Percentiles rank a stretch among this genome's conserved stretches.
These are phyloP conservation scores for Penicillium frequentans DNA, from an alignment of 2,329 filamentous ascomycete species.

Conservation along the genomic window DNA sequence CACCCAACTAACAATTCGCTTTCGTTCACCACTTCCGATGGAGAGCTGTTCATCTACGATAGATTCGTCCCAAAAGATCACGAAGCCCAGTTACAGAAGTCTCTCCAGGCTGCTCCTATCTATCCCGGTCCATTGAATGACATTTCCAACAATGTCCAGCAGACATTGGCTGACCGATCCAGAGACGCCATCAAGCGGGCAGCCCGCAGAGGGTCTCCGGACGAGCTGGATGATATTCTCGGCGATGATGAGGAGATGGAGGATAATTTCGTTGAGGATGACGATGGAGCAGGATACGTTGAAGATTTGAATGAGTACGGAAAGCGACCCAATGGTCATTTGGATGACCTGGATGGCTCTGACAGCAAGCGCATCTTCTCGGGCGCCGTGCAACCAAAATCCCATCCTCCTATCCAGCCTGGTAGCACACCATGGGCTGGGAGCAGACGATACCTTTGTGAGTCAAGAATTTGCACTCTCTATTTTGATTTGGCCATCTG, in stretches of 20 bases:
- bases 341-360: constrained; percentile 46
- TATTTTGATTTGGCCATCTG: background rate
- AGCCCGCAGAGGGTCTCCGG: constrained; percentile 63
- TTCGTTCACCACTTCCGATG: constrained; percentile 89
- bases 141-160: constrained; percentile 64
- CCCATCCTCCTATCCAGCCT: constrained; percentile 86
- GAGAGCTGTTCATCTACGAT: constrained; percentile 86
- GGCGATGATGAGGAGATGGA: constrained; percentile 64
- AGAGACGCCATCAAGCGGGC: constrained; percentile 54
- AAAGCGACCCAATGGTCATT: constrained; percentile 59
- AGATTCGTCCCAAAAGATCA: constrained; percentile 55
- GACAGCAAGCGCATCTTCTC: constrained; percentile 54
- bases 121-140: constrained; percentile 77
- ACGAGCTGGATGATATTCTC: constrained; percentile 82
- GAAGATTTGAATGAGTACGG: constrained; percentile 62
- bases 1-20: constrained; percentile 85
- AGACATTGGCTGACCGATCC: constrained; percentile 56
- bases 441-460: constrained; percentile 85
- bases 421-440: constrained; percentile 95
- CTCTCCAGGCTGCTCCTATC: constrained; percentile 75
- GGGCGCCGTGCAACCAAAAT: constrained; percentile 59
- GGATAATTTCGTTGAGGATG: constrained; percentile 82
- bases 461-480: constrained; percentile 9
- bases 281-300: constrained; percentile 89
- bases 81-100: constrained; percentile 49